Percentiles rank a stretch among this genome's conserved stretches.
phyloP scores from a whole-genome alignment of 1,284 basidiomycete species.

The Laetiporus sulphureus region DNA sequence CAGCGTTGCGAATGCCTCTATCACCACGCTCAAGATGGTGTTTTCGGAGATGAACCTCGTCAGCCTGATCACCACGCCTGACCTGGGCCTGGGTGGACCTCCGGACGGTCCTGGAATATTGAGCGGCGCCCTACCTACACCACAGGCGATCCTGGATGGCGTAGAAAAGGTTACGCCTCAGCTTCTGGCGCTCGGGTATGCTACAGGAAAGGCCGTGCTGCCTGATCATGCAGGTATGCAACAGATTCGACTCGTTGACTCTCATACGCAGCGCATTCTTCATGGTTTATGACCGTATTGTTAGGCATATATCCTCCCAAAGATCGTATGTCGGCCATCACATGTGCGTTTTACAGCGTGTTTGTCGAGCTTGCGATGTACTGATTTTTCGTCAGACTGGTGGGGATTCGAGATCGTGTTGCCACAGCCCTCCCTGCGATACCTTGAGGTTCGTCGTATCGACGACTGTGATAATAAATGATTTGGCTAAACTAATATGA shows the following conservation, averaged over 20 bases:
- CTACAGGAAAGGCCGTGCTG: slow-evolving; percentile 57
- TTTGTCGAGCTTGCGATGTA: background rate
- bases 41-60: slow-evolving; percentile 55
- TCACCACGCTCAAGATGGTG: slow-evolving; percentile 41
- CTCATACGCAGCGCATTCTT: background rate
- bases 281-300: background rate
- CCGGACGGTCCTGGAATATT: slow-evolving; percentile 51
- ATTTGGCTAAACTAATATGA: background rate
- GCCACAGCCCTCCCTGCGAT: slow-evolving; percentile 57
- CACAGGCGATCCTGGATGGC: slow-evolving; percentile 62
- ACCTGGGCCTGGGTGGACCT: slow-evolving; percentile 56
- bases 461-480: background rate
- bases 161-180: slow-evolving; percentile 66
- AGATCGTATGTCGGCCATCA: slow-evolving; percentile 70
- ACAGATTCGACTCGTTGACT: background rate
- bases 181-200: slow-evolving; percentile 70
- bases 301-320: slow-evolving; percentile 61
- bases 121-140: slow-evolving; percentile 66
- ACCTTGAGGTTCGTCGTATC: slow-evolving; percentile 44
- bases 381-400: slow-evolving; percentile 50
- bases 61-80: slow-evolving; percentile 44
- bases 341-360: slow-evolving; percentile 42
- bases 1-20: slow-evolving; percentile 40
- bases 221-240: slow-evolving; percentile 58
- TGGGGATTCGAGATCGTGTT: slow-evolving; percentile 75